Evolutionary conservation across 2,329 filamentous ascomycete genomes (phyloP).

Genomic region (Xylaria sp.): DNA sequence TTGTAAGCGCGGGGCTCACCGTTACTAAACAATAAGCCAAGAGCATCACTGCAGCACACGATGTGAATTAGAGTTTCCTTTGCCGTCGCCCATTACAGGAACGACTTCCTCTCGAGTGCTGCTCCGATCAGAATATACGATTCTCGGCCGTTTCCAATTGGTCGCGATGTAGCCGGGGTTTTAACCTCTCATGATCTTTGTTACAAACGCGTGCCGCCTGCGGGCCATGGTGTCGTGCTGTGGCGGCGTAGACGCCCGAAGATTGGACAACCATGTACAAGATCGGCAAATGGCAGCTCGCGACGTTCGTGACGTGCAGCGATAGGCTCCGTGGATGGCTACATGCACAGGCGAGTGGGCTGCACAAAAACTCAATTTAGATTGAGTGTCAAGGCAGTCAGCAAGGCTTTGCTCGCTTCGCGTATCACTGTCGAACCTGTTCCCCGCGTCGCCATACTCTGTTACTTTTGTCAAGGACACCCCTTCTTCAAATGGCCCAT

Average conservation of each 20-base stretch:
- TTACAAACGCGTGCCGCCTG: slow-evolving; percentile 20
- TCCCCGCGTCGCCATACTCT: slow-evolving; percentile 10
- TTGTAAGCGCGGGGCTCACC: neutral
- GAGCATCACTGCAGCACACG: neutral
- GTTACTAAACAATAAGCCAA: neutral
- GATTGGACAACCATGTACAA: slow-evolving; percentile 36
- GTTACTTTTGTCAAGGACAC: neutral
- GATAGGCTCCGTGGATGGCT: slow-evolving; percentile 41
- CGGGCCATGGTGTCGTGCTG: slow-evolving; percentile 24
- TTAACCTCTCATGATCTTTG: slow-evolving; percentile 4
- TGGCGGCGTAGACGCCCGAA: slow-evolving; percentile 27
- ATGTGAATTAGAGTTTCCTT: neutral
- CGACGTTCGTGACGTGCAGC: slow-evolving; percentile 38
- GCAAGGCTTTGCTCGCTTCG: slow-evolving; percentile 25
- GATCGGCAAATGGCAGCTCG: slow-evolving; percentile 39
- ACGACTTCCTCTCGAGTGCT: neutral
- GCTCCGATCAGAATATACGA: slow-evolving; percentile 7
- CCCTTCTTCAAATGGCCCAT: neutral
- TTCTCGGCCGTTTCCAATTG: slow-evolving; percentile 3
- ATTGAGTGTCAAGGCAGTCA: slow-evolving; percentile 24
- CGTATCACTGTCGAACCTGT: slow-evolving; percentile 7
- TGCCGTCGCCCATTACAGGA: neutral
- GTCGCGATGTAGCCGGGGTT: slow-evolving; percentile 11
- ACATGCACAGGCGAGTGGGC: slow-evolving; percentile 36
- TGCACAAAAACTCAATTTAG: slow-evolving; percentile 36